These are phyloP conservation scores for Acer saccharum DNA, from an alignment of 345 rosid genomes.

Conservation along the genomic window DNA sequence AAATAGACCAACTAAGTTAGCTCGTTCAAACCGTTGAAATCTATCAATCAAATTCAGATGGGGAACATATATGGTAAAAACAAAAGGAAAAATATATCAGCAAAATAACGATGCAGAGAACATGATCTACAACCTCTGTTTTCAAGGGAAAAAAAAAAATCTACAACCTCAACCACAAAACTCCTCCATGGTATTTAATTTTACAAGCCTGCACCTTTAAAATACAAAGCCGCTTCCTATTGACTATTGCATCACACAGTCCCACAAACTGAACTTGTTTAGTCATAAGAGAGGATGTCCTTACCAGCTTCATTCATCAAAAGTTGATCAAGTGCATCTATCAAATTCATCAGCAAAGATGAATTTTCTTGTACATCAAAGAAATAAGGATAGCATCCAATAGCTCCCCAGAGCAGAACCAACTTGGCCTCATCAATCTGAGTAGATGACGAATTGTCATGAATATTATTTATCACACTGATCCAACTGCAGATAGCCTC, in stretches of 20 bases:
- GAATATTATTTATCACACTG: conserved; percentile 34
- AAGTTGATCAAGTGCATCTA: conserved; percentile 55
- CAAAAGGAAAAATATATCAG: not conserved
- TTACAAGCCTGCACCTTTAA: not conserved
- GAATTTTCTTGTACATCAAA: conserved; percentile 39
- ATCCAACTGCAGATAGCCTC: conserved; percentile 34
- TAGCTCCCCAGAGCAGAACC: conserved; percentile 72
- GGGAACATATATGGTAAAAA: not conserved
- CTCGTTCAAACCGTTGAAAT: conserved; percentile 6
- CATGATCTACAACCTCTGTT: not conserved
- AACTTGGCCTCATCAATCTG: conserved; percentile 41
- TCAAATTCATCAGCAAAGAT: conserved; percentile 48
- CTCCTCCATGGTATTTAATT: not conserved
- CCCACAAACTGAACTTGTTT: not conserved
- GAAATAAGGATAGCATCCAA: conserved; percentile 63
- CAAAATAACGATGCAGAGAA: not conserved
- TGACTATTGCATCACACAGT: not conserved
- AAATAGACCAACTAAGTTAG: not conserved
- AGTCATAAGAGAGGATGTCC: conserved; percentile 14
- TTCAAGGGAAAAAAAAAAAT: not conserved
- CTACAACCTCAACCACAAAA: not conserved
- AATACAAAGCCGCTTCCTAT: not conserved
- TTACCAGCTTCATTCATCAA: conserved; percentile 52
- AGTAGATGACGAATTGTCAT: conserved; percentile 31
- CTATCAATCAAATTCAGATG: not conserved